phyloP scores from a whole-genome alignment of 176 grass and related monocot genomes.

The Avena atlantica region DNA sequence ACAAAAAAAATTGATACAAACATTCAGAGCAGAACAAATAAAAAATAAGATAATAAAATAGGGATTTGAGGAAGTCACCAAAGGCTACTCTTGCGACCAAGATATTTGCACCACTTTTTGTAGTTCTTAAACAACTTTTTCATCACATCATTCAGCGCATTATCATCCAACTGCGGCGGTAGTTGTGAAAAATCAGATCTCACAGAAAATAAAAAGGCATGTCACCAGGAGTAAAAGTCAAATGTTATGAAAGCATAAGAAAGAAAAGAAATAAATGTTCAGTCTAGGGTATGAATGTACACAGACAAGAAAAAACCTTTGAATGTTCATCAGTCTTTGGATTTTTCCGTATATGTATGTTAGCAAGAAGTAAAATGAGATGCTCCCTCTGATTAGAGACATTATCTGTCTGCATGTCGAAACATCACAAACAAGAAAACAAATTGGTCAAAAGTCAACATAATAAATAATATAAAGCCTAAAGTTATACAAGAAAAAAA shows the following conservation, averaged over 20 bases:
- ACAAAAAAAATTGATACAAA: not conserved
- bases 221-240: conserved; percentile 4
- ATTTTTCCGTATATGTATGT: conserved; percentile 77
- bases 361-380: conserved; percentile 92
- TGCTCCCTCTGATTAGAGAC: conserved; percentile 95
- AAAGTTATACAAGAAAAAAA: conserved; percentile 24
- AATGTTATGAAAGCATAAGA: conserved; percentile 3
- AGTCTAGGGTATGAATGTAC: conserved; percentile 27
- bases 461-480: conserved; percentile 36
- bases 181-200: conserved; percentile 31
- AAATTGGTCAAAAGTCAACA: conserved; percentile 16
- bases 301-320: conserved; percentile 64
- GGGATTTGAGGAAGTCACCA: conserved; percentile 56
- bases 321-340: conserved; percentile 63
- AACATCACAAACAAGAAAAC: conserved; percentile 47
- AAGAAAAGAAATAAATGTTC: conserved; percentile 34
- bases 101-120: conserved; percentile 93
- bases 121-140: conserved; percentile 97
- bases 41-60: conserved; percentile 33
- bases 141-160: conserved; percentile 76
- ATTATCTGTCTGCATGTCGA: conserved; percentile 82
- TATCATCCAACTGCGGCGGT: conserved; percentile 72
- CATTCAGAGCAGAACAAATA: conserved; percentile 9
- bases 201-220: conserved; percentile 35
- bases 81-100: conserved; percentile 84